Conservation (phyloP, 2,329 filamentous ascomycete genomes). For the Huntiella moniliformis region DNA sequence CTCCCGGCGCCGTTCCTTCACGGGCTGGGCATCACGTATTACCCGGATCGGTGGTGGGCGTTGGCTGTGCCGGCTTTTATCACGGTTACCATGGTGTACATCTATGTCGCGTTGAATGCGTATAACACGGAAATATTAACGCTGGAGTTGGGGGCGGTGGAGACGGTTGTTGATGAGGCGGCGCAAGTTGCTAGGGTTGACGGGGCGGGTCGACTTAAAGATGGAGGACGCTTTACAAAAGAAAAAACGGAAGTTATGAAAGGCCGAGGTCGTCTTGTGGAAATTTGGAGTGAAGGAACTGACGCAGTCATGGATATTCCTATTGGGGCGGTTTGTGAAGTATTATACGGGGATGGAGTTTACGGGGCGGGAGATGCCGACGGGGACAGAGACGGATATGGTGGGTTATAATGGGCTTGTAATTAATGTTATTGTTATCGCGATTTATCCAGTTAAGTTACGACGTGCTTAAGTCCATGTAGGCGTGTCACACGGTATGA, state of each 20-base stretch:
- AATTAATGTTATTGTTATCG: neutral
- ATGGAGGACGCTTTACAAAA: conserved; percentile 20
- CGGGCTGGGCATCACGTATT: conserved; percentile 87
- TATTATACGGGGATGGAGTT: conserved; percentile 51
- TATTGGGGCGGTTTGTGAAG: conserved; percentile 82
- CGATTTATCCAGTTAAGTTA: neutral
- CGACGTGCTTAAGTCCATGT: too few relatives aligned
- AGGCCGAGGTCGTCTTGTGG: conserved; percentile 29
- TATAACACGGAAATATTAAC: conserved; percentile 88
- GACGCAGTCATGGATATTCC: conserved; percentile 97
- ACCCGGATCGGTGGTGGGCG: conserved; percentile 95
- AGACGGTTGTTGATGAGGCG: conserved; percentile 82
- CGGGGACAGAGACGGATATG: too few relatives aligned
- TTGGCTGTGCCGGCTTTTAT: conserved; percentile 80
- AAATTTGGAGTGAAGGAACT: conserved; percentile 77
- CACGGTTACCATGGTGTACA: conserved; percentile 75
- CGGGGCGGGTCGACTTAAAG: conserved; percentile 36
- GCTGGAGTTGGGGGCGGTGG: conserved; percentile 56
- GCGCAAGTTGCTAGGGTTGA: conserved; percentile 74
- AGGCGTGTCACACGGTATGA: too few relatives aligned
- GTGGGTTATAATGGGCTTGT: neutral
- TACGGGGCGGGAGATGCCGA: neutral
- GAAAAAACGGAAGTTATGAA: conserved; percentile 17
- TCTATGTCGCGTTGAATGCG: conserved; percentile 76
- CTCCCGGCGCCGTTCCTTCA: conserved; percentile 82